Evolutionary conservation across 2,329 filamentous ascomycete genomes (phyloP), one percentile per base, ranked within the genome.

Genomic region (Sclerotinia subarctica): DNA sequence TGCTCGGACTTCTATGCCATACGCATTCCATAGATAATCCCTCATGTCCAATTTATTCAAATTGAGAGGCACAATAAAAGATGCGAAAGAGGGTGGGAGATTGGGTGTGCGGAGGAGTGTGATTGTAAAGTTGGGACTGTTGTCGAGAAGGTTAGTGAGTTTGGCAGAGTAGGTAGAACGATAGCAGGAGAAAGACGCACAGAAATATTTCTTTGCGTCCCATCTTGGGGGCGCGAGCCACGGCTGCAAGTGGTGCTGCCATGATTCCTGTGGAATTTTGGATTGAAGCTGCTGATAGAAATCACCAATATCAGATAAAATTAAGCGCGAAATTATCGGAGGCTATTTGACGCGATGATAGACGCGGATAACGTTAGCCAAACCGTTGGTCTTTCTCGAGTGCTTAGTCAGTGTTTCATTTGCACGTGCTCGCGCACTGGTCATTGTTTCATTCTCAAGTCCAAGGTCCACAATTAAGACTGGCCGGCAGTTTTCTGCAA

Each of bases 31-130:
- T 70, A 99, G 89, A 82, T 98, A 99, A 82, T 97, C 94, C 79
- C 93, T 92, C 53, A 99, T 82, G 79, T 99, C 95, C 80, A 98
- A 90, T 82, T 99, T 99, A 84, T 93, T 96, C 84, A 97, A 93
- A 75, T 87, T 88, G 74, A 98, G 85, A 15, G 95, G 95, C 44
- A 97, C 94, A 76, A 90, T 85, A 86, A 99, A 99, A 75, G 89
- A 90, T 71, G 94, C 95, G 78, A 92, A 93, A 78, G 88, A 90
- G 26, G 94, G 88, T 10, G 92, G 89, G 66, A 91, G 86, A 73
- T 86, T 84, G 42, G 88, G 86, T 69, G 88, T 90, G 73, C 89
- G 90, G 74, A 96, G 83, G 76, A 98, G 86, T 70, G 90, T 89
- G 76, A 98, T 83, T 72, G 88, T 86, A 81, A 96, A 92, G 77